Base-by-base conservation (phyloP, 352 stramenopile genomes). In the Pythium coloratum region DNA sequence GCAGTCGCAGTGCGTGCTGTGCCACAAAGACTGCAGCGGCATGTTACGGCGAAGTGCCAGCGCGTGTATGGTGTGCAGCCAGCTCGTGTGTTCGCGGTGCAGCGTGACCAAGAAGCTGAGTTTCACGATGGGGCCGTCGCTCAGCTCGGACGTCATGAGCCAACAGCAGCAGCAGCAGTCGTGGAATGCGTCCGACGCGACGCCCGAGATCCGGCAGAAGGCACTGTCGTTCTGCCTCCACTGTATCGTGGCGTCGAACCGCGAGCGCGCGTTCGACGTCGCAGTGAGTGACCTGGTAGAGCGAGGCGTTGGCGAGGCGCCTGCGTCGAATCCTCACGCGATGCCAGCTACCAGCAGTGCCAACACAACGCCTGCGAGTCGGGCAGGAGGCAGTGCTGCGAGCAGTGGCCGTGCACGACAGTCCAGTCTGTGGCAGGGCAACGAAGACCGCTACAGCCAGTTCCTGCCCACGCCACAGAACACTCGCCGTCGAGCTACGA, bases 61-160 rank as follows among this genome's bases (percentile, higher is more conserved):
- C 8, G 63, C 63, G 30, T 75, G 69, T 36, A 68, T 71, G 69
- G 56, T 71, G n/a, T 75, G 69, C 59, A 69, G 40, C 24, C 57
- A 71, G 59, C 53, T 75, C 20, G 69, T 75, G 44, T 75, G 69
- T 20, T 56, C 59, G 28, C 63, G 69, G 1, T 75, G 69, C 59
- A 66, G 59, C 14, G 69, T 71, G 18, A 28, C 51, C 33, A 75
- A 75, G 32, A 71, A 64, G 30, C 46, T 75, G 18, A 75, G 59
- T 40, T 75, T 75, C 38, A 54, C 59, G 1, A 71, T 75, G 69
- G 64, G 69, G 6, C 59, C 50, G n/a, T 62, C 58, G 6, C 33
- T 67, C 6, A 49, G 56, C 14, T 57, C 57, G 20, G 62, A 69
- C 18, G 57, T 67, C n/a, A 47, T 59, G 53, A 33, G 42, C 18